Conservation (phyloP, 2,329 filamentous ascomycete genomes). For the Cadophora gregata region DNA sequence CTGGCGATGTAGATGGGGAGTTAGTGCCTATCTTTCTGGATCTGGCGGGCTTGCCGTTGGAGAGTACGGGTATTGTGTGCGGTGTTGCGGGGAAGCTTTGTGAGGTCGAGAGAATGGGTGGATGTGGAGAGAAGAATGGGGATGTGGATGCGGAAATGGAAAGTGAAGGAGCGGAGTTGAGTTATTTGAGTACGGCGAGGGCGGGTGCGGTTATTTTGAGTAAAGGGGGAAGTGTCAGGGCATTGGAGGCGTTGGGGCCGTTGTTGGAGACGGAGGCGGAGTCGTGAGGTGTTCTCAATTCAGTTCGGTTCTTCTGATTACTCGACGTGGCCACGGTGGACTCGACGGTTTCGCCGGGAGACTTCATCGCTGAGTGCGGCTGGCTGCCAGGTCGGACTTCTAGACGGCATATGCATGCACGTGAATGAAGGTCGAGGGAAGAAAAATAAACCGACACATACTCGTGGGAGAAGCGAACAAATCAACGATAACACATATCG, state of each 20-base stretch:
- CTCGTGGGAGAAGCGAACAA: too few species aligned
- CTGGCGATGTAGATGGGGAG: conserved; percentile 75
- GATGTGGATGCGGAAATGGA: conserved; percentile 51
- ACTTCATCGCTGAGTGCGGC: too few species aligned
- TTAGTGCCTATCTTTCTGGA: conserved; percentile 90
- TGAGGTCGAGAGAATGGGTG: conserved; percentile 58
- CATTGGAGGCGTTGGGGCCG: conserved; percentile 71
- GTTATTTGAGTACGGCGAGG: conserved; percentile 86
- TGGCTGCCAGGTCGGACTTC: too few species aligned
- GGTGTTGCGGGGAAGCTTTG: conserved; percentile 81
- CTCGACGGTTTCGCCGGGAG: too few species aligned
- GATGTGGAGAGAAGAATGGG: conserved; percentile 53
- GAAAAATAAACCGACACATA: too few species aligned
- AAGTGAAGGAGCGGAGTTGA: conserved; percentile 68
- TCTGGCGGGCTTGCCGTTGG: conserved; percentile 77
- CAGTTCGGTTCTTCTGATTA: too few species aligned
- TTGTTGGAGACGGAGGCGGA: conserved; percentile 32
- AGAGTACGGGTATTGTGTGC: conserved; percentile 93
- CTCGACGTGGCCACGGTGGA: too few species aligned
- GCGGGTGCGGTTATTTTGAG: conserved; percentile 89
- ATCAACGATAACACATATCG: neutral
- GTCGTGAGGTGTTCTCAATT: too few species aligned
- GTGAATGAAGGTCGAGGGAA: neutral
- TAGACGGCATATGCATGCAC: neutral
- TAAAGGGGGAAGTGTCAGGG: conserved; percentile 74